Base-by-base conservation (phyloP, 1,284 basidiomycete species). In the Fomes fomentarius region DNA sequence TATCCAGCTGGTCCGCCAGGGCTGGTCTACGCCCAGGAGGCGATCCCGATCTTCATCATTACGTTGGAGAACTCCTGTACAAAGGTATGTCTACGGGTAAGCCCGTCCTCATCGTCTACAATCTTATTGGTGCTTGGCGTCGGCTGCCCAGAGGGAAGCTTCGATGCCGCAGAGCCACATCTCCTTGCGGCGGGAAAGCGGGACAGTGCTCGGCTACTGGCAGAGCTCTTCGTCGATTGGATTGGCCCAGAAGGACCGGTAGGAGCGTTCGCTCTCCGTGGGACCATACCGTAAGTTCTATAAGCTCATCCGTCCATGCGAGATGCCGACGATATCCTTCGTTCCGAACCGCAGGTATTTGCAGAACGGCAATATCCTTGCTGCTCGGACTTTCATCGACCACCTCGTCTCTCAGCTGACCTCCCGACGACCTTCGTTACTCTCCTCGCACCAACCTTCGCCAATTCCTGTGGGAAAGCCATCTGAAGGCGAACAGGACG, bases 211-310 rank as follows among this genome's bases (percentile, higher is more conserved):
- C 82, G 87, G 15, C 72, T 90, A 3, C 82, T 96, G n/a, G 93
- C 93, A 5, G 85, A 93, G 55, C 84, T 94, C 80, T 87, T 93
- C 72, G 80, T 84, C 50, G 84, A 91, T 57, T 97, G 95, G 95
- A 85, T 76, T 30, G 66, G 75, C 17, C 66, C 71, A 37, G 72
- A 72, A 34, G 74, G 73, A 28, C 62, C 72, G 30, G 75, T 81
- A 38, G 92, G 89, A 7, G 77, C 81, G 25, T 96, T 94, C 73
- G 91, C 93, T 34, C 74, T 93, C 21, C 85, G 91, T 44, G 94
- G 93, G 30, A 85, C 83, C 8, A 76, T 96, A 50, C 93, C 94
- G 90, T 94, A 67, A 59, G 91, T 74, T 68, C 31, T 39, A n/a
- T 21, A 37, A 47, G 33, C 47, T 50, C 31, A 24, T 33, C 44